Evolutionary conservation across 2,329 filamentous ascomycete species (phyloP), one percentile per base, ranked within the genome.

Genomic region (Scedosporium aurantiacum): DNA sequence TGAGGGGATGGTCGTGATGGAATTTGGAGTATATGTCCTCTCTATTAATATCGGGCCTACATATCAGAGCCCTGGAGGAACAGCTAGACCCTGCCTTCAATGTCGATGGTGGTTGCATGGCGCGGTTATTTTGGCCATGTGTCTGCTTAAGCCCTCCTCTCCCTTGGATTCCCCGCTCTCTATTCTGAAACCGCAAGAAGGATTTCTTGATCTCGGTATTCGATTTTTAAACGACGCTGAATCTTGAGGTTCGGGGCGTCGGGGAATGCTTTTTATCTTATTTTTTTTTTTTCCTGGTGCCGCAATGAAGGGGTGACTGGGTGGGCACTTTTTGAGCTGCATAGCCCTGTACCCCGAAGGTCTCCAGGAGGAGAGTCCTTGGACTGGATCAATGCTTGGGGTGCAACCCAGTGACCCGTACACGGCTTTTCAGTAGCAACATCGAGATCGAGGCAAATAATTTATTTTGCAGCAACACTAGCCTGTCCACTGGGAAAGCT

Each of bases 401-500:
- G 8, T 4, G 32, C 1, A 3, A 37, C 0, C 32, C 14, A 18
- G 43, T 47, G n/a, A 12, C 16, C n/a, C 2, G 18, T n/a, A 47
- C 28, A 32, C 3, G 32, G 32, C 32, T 37, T 37, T 47, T 21
- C 43, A 47, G 43, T 7, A 54, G 18, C 25, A 28, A 23, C 16
- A 7, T 21, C 47, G 21, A 23, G 12, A 23, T 27, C 5, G 23
- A 23, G 12, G 50, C 50, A 14, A 25, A 14, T 21, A 54, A 54
- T 23, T 6, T 54, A 54, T 54, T 27, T 28, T 27, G 27, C 32
- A 18, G 27, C 8, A 16, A 16, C 16, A 4, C 23, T 23, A n/a
- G 23, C 23, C 47, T 60, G 47, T 14, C 47, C 58, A 55, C 58
- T 60, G 58, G 58, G 58, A 60, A 60, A 27, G 47, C 58, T 60